phyloP scores from a whole-genome alignment of 2,329 filamentous ascomycete species.

The Zymoseptoria brevis region DNA sequence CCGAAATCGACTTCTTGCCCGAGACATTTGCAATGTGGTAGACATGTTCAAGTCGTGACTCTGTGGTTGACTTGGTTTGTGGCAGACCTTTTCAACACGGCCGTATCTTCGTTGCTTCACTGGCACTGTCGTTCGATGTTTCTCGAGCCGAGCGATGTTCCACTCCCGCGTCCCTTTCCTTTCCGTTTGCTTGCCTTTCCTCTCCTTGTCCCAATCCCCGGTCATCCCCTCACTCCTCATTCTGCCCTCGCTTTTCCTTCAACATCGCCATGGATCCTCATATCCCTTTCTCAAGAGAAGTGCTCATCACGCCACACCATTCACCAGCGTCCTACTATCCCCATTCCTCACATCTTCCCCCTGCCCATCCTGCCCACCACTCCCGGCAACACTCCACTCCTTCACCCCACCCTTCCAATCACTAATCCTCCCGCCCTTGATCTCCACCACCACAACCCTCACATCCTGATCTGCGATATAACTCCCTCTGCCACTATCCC shows the following conservation, averaged over 20 bases:
- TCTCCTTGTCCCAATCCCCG: too few species aligned
- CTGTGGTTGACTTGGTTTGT: too few species aligned
- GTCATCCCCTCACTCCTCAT: too few species aligned
- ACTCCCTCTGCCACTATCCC: slow-evolving; percentile 47
- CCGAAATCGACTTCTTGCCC: too few species aligned
- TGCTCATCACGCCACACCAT: slow-evolving; percentile 3
- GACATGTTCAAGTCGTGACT: too few species aligned
- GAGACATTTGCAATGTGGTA: too few species aligned
- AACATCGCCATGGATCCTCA: too few species aligned
- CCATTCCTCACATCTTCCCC: not conserved
- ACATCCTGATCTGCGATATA: slow-evolving; percentile 78
- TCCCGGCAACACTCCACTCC: slow-evolving; percentile 52
- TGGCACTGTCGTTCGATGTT: not conserved
- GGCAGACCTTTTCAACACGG: not conserved
- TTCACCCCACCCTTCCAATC: slow-evolving; percentile 93
- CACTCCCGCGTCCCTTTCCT: not conserved
- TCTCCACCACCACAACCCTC: slow-evolving; percentile 75
- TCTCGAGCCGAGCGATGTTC: not conserved
- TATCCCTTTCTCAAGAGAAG: not conserved
- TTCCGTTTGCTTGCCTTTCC: too few species aligned
- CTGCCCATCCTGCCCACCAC: not conserved
- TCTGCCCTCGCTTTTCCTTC: too few species aligned
- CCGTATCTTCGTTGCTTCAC: not conserved
- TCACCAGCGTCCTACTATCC: slow-evolving; percentile 2
- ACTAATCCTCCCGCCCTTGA: slow-evolving; percentile 77